Evolutionary conservation across 192 early-diverging fungal genomes (phyloP), one percentile per base, ranked within the genome.

Genomic region (Rhizophagus clarus): DNA sequence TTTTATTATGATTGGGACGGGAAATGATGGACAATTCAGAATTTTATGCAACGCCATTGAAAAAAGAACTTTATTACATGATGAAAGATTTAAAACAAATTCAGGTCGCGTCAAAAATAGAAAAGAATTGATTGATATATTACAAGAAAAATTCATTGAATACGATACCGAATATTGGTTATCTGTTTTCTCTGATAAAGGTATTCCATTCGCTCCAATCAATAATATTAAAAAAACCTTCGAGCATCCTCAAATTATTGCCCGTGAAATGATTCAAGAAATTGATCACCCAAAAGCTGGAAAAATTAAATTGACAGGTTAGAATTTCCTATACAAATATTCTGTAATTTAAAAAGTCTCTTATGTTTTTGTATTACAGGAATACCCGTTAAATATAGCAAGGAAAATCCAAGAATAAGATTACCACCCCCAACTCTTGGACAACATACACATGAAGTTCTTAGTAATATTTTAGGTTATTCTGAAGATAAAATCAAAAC

Each of bases 1-100:
- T 6, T 86, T 88, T 82, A 88, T 98, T 47, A 93, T 97, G 83
- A 88, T 98, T 72, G 97, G 97, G 3, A 94, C 95, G 1, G 97
- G 96, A 2, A 98, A 97, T 85, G 94, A 98, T 84, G 79, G 81
- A 0, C 97, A 98, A 77, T 98, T 96, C 82, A 79, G 68, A 45
- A 91, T 84, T 31, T 85, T 98, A 7, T 94, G 91, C 79, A 56
- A 81, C 0, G 80, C 76, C 3, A 82, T 97, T 8, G 87, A 84
- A 8, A 77, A 83, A 8, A 81, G 81, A 0, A 71, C 90, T 8
- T 76, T 97, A n/a, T 22, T 84, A 0, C 61, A 80, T 0, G 86
- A 93, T 45, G 75, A 82, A 0, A 73, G 85, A 12, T 97, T 90
- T 83, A 79, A 67, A 37, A 93, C 90, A 15, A 99, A 99, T 83